Base-by-base conservation (phyloP, 2,329 filamentous ascomycete genomes). In the Aspergillus pseudotamarii region DNA sequence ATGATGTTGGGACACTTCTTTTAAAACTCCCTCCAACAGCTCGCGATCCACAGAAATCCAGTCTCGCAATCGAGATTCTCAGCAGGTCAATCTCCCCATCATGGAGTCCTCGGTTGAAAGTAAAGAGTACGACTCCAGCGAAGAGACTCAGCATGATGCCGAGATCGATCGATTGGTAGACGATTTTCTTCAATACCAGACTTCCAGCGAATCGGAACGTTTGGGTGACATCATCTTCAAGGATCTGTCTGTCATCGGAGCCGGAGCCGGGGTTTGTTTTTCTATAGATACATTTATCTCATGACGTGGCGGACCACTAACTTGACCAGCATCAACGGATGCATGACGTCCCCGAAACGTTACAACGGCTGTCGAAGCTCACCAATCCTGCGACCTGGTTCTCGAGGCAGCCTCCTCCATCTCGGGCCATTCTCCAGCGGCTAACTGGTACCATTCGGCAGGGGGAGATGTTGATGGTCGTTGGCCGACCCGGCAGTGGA, bases 391-490 rank as follows among this genome's bases (percentile, higher is more conserved):
- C 38, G 38, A n/a, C 16, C 38, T 41, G 38, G 38, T 41, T n/a
- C 38, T 41, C 38, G 16, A 41, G 38, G 38, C 10, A 10, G 16
- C 38, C 38, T 9, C 8, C 38, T 10, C 45, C 45, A 26, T 48
- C 23, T 16, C 45, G 45, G 11, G 23, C 21, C 1, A 23, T 48
- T 16, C 45, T 48, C 45, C 45, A 48, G 21, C 21, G 23, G 6
- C 23, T 48, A 3, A 23, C 21, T 26, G 45, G 45, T 16, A 23
- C 6, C 3, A 23, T 48, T 14, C 3, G 12, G 12, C 14, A 41
- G 10, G 51, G 51, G 12, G 59, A 96, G 82, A 96, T 96, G 92
- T 85, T 93, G 0, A 82, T 94, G 1, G 91, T 94, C 0, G 82
- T 94, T 8, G 91, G 92, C 45, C 86, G 88, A 66, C 92, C 92